Evolutionary conservation across 495 filamentous ascomycete genomes (phyloP), one percentile per base, ranked within the genome.

Genomic region (Trichoderma orchidacearum): DNA sequence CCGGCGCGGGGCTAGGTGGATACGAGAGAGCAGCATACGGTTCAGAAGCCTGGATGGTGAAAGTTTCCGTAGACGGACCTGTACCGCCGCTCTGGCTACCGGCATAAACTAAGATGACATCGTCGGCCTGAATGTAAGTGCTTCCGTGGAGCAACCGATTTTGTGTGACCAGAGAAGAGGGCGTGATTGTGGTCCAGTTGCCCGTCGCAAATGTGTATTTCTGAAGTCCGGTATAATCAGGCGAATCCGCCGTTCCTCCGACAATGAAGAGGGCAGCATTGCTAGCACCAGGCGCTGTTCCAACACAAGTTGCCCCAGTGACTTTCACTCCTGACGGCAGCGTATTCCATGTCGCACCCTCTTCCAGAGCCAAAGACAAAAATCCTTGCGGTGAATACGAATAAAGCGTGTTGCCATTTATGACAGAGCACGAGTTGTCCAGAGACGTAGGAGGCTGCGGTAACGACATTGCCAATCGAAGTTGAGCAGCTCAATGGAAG

Each of bases 371-470:
- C 34, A 97, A 71, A 4, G 85, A 85, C 63, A 87, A 83, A 56
- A 98, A 90, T 23, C 84, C 87, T 52, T 77, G 69, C 18, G 80
- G 65, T 34, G 89, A 87, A 63, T 89, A 96, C 11, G 83, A 83
- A 71, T 95, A 98, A 15, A 98, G 80, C 17, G 85, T 93, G 68
- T 87, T 83, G 66, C 91, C 76, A 70, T 87, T 74, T 54, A 98
- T 78, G 57, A 85, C 80, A 15, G 90, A 93, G 70, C 93, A 98
- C 62, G 85, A 81, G 70, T 85, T 82, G 62, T 79, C 77, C 60
- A 95, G 72, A 59, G 79, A 66, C 59, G 80, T 72, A 12, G 75
- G 73, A 56, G 90, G 90, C 62, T 77, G 58, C 54, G 86, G 86
- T 32, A 82, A 72, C 55, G 75, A 60, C 86, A 89, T 90, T 61